Evolutionary conservation across 257 asterid genomes (phyloP), one percentile per base, ranked within the genome.

Genomic region (Nicotiana benthamiana): DNA sequence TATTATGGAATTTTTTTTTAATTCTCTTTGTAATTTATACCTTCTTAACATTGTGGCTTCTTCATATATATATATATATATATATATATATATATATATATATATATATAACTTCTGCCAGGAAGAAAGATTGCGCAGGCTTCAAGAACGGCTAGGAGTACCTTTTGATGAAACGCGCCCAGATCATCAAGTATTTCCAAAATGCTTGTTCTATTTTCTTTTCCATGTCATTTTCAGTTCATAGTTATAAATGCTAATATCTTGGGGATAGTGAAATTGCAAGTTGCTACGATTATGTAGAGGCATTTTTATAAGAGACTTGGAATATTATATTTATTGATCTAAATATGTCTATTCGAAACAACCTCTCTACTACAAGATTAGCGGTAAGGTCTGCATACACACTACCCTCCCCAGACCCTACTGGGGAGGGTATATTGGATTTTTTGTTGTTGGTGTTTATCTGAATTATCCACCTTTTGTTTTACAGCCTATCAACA

Each of bases 121-220:
- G 99, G 98, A 92, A 90, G 89, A 90, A 83, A 86, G 92, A 79
- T 90, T 95, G 80, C 91, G 66, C 18, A 84, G 81, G 84, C 93
- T 95, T 89, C 92, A 91, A 86, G 91, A 92, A 67, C 95, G 97
- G 75, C 62, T 95, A 67, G 92, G 91, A 62, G 89, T 92, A 78
- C 92, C 98, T 83, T 95, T 87, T 86, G 99, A 93, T 36, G 99
- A 95, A 87, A 83, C 87, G 81, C 85, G 86, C 75, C 20, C 65
- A 32, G 94, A 91, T 83, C 99, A 93, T 89, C 97, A 88, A 87
- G 99, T 95, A 93, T 77, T 53, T 75, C 81, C 85, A 40, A 70
- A 22, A 51, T 75, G 24, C 79, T 60, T 83, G 56, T 82, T 82
- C 83, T 75, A 53, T 80, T 80, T 81, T 83, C 52, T 67, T 67